These are phyloP conservation scores for Solanum lignicaule DNA, from an alignment of 257 asterid species.

Conservation along the genomic window DNA sequence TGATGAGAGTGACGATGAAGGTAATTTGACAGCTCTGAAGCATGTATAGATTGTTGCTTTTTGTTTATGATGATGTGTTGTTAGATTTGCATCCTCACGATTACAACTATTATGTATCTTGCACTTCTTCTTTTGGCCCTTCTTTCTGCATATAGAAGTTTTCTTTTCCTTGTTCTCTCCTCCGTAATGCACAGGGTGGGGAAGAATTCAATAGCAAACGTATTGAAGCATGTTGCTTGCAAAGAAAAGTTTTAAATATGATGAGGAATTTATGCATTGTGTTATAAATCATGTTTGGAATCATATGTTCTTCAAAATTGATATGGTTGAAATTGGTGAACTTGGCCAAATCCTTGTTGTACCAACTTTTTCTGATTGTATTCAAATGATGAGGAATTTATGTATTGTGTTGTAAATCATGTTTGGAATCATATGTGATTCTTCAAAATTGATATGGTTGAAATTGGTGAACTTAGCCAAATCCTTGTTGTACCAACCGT, in stretches of 20 bases:
- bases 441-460: background rate
- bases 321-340: background rate
- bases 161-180: background rate
- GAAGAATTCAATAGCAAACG: background rate
- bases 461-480: background rate
- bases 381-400: background rate
- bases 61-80: background rate
- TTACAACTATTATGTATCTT: background rate
- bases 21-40: conserved; percentile 20
- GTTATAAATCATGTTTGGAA: background rate
- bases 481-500: background rate
- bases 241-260: background rate
- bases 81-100: background rate
- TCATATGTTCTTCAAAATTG: background rate
- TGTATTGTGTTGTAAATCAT: background rate
- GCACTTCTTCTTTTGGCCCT: background rate
- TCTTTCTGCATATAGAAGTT: background rate
- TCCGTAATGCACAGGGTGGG: background rate
- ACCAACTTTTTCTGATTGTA: background rate
- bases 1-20: conserved; percentile 86
- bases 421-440: background rate
- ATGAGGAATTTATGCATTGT: background rate
- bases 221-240: background rate
- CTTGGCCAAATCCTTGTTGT: background rate
- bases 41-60: background rate